Percentiles rank a stretch among this genome's conserved stretches.
Conservation (phyloP, 1,139 yeast genomes). For the Tardiomyces depauwii region DNA sequence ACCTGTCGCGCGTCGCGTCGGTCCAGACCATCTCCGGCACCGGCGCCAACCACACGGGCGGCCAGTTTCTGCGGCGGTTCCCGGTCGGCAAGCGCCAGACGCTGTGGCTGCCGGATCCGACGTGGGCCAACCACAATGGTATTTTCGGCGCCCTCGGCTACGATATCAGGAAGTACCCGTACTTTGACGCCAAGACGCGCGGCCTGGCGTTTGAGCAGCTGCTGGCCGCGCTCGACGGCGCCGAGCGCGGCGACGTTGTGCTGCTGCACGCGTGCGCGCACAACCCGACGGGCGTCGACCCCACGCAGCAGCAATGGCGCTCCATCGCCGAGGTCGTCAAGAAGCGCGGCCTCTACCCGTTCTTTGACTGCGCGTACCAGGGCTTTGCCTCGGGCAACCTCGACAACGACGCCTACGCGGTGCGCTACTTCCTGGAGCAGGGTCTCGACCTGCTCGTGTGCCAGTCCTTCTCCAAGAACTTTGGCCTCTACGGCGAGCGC, state of each 20-base stretch:
- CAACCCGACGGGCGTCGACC: slow-evolving; percentile 97
- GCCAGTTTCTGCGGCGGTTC: slow-evolving; percentile 50
- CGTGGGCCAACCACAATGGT: slow-evolving; percentile 93
- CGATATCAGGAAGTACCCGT: slow-evolving; percentile 58
- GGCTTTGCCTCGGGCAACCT: slow-evolving; percentile 92
- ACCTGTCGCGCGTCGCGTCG: slow-evolving; percentile 41
- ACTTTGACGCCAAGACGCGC: slow-evolving; percentile 60
- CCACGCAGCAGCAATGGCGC: slow-evolving; percentile 77
- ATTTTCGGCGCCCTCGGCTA: slow-evolving; percentile 64
- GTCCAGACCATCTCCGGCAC: slow-evolving; percentile 91
- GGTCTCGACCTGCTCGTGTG: slow-evolving; percentile 42
- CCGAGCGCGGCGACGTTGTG: slow-evolving; percentile 37
- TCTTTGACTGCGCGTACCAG: slow-evolving; percentile 95
- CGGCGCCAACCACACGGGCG: slow-evolving; percentile 89
- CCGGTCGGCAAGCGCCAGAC: slow-evolving; percentile 31
- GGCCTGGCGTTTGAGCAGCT: slow-evolving; percentile 44
- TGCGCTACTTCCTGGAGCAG: slow-evolving; percentile 64
- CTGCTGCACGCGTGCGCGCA: slow-evolving; percentile 94
- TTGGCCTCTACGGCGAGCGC: slow-evolving; percentile 97
- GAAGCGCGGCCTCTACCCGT: slow-evolving; percentile 59
- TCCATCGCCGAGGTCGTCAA: slow-evolving; percentile 52
- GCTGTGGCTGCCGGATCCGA: slow-evolving; percentile 75
- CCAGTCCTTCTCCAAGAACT: slow-evolving; percentile 96
- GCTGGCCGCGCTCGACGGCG: slow-evolving; percentile 20
- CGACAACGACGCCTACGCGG: slow-evolving; percentile 76